phyloP scores from a whole-genome alignment of 2,329 filamentous ascomycete genomes.

The Fusarium sp. region DNA sequence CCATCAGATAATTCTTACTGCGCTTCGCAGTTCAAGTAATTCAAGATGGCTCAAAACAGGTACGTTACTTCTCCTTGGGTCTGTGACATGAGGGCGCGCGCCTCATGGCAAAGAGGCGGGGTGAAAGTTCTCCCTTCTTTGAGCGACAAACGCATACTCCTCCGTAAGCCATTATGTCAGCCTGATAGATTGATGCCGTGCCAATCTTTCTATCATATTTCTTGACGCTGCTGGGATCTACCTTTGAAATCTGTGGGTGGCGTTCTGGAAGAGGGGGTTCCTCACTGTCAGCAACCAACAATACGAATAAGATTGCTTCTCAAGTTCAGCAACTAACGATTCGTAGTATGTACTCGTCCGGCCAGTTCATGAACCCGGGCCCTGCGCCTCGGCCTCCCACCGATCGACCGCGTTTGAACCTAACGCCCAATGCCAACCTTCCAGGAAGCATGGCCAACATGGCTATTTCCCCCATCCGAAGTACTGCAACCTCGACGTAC shows the following conservation, averaged over 20 bases:
- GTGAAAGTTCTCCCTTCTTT: slow-evolving; percentile 17
- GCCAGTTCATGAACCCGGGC: slow-evolving; percentile 94
- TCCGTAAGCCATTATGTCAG: neutral
- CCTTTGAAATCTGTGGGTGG: neutral
- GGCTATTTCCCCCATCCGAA: slow-evolving; percentile 76
- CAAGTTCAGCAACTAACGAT: slow-evolving; percentile 29
- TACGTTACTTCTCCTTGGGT: slow-evolving; percentile 28
- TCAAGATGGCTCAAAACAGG: slow-evolving; percentile 51
- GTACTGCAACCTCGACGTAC: slow-evolving; percentile 67
- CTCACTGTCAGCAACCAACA: slow-evolving; percentile 9
- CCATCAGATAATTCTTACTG: slow-evolving; percentile 11
- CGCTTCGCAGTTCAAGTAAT: slow-evolving; percentile 21
- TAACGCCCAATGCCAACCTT: slow-evolving; percentile 80
- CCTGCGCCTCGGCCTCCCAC: slow-evolving; percentile 91
- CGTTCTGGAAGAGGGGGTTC: neutral
- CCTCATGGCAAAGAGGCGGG: slow-evolving; percentile 24
- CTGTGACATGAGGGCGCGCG: slow-evolving; percentile 6
- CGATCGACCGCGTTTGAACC: slow-evolving; percentile 82
- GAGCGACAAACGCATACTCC: neutral
- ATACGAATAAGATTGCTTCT: neutral
- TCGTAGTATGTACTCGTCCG: slow-evolving; percentile 65
- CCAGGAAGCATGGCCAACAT: slow-evolving; percentile 83
- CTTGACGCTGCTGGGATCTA: neutral
- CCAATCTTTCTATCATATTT: neutral
- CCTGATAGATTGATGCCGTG: neutral